Conservation (phyloP, 1,284 basidiomycete species). For the Termitomyces sp. region DNA sequence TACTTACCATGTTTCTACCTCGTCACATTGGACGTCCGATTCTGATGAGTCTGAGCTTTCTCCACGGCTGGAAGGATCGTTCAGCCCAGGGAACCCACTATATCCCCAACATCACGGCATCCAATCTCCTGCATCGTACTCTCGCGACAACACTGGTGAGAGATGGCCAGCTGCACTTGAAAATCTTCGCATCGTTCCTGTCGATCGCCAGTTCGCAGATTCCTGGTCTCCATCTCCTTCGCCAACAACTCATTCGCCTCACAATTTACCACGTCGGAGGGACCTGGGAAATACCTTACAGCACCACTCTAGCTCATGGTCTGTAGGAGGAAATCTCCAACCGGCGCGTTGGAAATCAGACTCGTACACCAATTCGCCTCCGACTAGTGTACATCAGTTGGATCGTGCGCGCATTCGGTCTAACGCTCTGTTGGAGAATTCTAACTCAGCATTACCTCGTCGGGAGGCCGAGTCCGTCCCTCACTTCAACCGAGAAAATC, state of each 20-base stretch:
- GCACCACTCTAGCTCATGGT: constrained; percentile 29
- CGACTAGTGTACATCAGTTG: constrained; percentile 24
- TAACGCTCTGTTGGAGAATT: constrained; percentile 29
- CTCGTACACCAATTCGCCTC: constrained; percentile 23
- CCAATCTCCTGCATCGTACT: constrained; percentile 24
- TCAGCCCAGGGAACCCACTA: constrained; percentile 24
- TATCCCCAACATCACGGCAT: constrained; percentile 21
- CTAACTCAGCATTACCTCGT: constrained; percentile 20
- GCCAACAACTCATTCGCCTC: constrained; percentile 17
- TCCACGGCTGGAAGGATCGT: constrained; percentile 30
- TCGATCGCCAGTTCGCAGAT: constrained; percentile 23
- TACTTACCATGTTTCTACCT: constrained; percentile 32
- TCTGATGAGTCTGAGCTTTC: constrained; percentile 20
- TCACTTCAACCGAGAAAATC: constrained; percentile 22
- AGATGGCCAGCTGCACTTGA: constrained; percentile 26
- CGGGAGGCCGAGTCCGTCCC: constrained; percentile 19
- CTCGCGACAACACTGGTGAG: constrained; percentile 22
- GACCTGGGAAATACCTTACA: constrained; percentile 20
- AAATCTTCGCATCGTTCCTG: constrained; percentile 20
- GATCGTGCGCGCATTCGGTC: constrained; percentile 36
- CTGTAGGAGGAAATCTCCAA: constrained; percentile 27
- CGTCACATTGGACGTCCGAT: constrained; percentile 33
- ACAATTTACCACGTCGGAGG: constrained; percentile 27
- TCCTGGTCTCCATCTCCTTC: constrained; percentile 22
- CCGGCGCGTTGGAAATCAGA: constrained; percentile 31